Percentiles rank a stretch among this genome's conserved stretches.
Conservation (phyloP, 2,329 filamentous ascomycete genomes). For the Dothistroma septosporum region DNA sequence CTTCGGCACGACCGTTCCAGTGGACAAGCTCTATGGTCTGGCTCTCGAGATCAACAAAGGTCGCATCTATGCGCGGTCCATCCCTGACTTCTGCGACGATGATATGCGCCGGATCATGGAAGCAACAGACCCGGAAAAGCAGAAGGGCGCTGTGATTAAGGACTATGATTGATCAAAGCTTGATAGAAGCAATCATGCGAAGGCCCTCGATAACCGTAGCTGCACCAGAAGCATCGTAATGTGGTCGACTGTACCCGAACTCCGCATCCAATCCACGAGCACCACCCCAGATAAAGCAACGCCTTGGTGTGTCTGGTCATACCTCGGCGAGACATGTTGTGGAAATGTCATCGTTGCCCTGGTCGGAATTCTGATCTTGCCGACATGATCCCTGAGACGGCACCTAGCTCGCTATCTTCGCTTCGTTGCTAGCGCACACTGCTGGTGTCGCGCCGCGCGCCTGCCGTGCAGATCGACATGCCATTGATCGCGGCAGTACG, state of each 20-base stretch:
- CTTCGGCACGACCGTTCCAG: slow-evolving; percentile 10
- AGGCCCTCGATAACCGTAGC: too few species aligned
- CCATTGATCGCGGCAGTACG: not conserved
- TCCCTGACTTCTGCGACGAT: slow-evolving; percentile 26
- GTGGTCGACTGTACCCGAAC: too few species aligned
- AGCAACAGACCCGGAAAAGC: slow-evolving; percentile 30
- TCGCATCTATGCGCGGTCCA: slow-evolving; percentile 26
- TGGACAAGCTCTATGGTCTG: slow-evolving; percentile 25
- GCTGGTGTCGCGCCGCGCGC: not conserved
- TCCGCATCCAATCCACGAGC: too few species aligned
- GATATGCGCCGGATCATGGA: slow-evolving; percentile 29
- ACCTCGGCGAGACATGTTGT: too few species aligned
- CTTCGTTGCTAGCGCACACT: not conserved
- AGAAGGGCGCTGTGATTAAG: slow-evolving; percentile 28
- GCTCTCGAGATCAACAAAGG: slow-evolving; percentile 27
- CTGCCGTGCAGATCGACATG: not conserved
- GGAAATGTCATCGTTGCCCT: too few species aligned
- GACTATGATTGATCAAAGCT: slow-evolving; percentile 3
- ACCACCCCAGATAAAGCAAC: too few species aligned
- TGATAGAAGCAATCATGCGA: too few species aligned
- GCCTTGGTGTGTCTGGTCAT: too few species aligned
- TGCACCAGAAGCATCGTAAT: too few species aligned
- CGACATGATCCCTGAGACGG: not conserved
- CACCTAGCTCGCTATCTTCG: not conserved
- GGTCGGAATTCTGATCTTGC: too few species aligned